A percentile compares a stretch with the other conserved stretches of the same genome.
phyloP scores from a whole-genome alignment of 768 basidiomycete genomes.

The Russula earlei region DNA sequence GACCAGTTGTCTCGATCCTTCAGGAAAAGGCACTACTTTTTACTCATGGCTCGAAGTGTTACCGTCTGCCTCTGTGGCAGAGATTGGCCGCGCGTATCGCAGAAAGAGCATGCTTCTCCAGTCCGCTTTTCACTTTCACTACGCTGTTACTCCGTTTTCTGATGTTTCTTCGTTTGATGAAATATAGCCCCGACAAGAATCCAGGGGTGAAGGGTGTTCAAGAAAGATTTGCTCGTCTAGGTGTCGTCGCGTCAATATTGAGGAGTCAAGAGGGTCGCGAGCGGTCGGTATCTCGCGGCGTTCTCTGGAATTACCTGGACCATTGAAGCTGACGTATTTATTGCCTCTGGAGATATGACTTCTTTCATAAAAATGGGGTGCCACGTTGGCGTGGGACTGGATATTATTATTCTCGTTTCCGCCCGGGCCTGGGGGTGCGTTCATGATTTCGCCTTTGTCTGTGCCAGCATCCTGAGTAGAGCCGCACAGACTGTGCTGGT shows the following conservation, averaged over 20 bases:
- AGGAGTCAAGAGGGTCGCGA: slow-evolving; percentile 65
- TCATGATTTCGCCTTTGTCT: not conserved
- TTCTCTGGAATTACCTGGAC: not conserved
- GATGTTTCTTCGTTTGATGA: not conserved
- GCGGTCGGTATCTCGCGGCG: slow-evolving; percentile 38
- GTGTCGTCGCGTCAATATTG: slow-evolving; percentile 76
- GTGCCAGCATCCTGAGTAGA: slow-evolving; percentile 1
- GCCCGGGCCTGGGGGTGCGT: slow-evolving; percentile 79
- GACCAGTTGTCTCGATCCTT: not conserved
- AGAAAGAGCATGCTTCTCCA: slow-evolving; percentile 86
- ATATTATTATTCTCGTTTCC: slow-evolving; percentile 93
- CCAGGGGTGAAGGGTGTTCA: slow-evolving; percentile 71
- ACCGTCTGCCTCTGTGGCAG: slow-evolving; percentile 56
- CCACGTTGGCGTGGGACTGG: slow-evolving; percentile 94
- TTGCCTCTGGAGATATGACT: slow-evolving; percentile 53
- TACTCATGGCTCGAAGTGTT: slow-evolving; percentile 89
- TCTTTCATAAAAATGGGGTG: slow-evolving; percentile 96
- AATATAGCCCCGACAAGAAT: slow-evolving; percentile 87
- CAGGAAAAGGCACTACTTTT: slow-evolving; percentile 86
- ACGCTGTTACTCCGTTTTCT: not conserved
- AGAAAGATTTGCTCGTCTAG: slow-evolving; percentile 86
- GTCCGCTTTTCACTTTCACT: slow-evolving; percentile 39
- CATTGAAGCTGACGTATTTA: not conserved
- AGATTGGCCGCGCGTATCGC: slow-evolving; percentile 85
- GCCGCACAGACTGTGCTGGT: slow-evolving; percentile 51